Conservation (phyloP, 805 yeast species). For the Candida nanaspora region DNA sequence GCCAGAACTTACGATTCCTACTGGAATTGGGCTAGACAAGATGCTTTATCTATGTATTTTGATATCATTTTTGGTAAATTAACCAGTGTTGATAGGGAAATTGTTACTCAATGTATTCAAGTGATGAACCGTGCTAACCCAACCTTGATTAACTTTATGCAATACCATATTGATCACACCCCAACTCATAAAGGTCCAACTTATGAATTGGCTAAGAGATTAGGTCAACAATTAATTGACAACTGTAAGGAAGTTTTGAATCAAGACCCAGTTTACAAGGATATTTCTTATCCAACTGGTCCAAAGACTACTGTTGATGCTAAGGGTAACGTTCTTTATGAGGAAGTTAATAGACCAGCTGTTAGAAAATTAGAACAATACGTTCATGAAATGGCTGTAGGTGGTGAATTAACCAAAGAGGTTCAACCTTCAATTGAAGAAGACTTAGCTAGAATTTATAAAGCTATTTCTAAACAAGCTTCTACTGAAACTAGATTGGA, state of each 20-base stretch:
- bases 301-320: slow-evolving; percentile 85
- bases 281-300: slow-evolving; percentile 89
- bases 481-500: slow-evolving; percentile 62
- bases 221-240: slow-evolving; percentile 91
- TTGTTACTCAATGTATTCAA: slow-evolving; percentile 91
- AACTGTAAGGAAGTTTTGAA: slow-evolving; percentile 82
- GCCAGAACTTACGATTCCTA: slow-evolving; percentile 95
- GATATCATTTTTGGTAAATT: slow-evolving; percentile 94
- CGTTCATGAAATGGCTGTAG: slow-evolving; percentile 93
- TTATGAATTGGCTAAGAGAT: slow-evolving; percentile 78
- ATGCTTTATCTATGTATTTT: slow-evolving; percentile 84
- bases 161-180: slow-evolving; percentile 79
- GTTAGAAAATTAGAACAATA: slow-evolving; percentile 94
- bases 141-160: slow-evolving; percentile 91
- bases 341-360: slow-evolving; percentile 81
- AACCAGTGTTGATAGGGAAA: slow-evolving; percentile 89
- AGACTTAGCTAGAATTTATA: slow-evolving; percentile 77
- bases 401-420: slow-evolving; percentile 73
- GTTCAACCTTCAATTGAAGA: slow-evolving; percentile 74
- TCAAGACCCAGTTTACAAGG: slow-evolving; percentile 90
- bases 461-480: slow-evolving; percentile 72
- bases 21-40: slow-evolving; percentile 99
- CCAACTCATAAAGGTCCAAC: slow-evolving; percentile 88
- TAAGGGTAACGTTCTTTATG: slow-evolving; percentile 80
- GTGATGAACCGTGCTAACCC: slow-evolving; percentile 97